Evolutionary conservation across 176 grass and related monocot genomes (phyloP).

Genomic region (Urochloa ruziziensis): DNA sequence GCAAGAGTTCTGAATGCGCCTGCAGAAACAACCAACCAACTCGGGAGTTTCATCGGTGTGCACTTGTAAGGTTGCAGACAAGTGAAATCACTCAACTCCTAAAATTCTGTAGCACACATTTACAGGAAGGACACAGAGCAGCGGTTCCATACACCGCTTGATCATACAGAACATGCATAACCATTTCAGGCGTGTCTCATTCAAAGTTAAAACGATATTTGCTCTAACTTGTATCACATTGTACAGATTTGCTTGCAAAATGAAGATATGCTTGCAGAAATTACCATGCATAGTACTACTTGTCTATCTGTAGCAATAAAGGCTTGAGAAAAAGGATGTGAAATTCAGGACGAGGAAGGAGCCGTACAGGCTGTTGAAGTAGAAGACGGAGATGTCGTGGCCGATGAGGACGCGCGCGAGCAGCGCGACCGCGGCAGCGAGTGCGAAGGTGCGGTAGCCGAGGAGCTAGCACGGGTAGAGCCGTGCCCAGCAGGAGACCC

Average conservation of each 20-base stretch:
- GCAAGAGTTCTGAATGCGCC: too few relatives aligned
- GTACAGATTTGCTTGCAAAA: not conserved
- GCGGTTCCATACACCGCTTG: too few relatives aligned
- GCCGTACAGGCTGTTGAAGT: constrained; percentile 57
- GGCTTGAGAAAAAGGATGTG: not conserved
- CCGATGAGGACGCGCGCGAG: constrained; percentile 27
- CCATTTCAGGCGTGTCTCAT: too few relatives aligned
- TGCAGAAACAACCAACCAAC: too few relatives aligned
- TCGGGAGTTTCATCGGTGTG: too few relatives aligned
- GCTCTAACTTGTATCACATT: not conserved
- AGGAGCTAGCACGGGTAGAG: constrained; percentile 57
- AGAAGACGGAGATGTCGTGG: constrained; percentile 15
- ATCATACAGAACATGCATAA: too few relatives aligned
- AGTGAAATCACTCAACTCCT: too few relatives aligned
- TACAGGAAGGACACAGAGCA: too few relatives aligned
- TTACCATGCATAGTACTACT: not conserved
- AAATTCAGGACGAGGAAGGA: not conserved
- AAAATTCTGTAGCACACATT: too few relatives aligned
- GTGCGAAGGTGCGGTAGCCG: constrained; percentile 52
- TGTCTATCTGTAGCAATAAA: not conserved
- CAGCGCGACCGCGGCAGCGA: constrained; percentile 38
- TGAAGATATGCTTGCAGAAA: not conserved
- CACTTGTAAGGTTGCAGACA: too few relatives aligned
- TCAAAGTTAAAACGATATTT: not conserved
- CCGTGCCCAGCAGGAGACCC: constrained; percentile 59